Evolutionary conservation across 2,329 filamentous ascomycete species (phyloP).

Genomic region (Biscogniauxia sp.): DNA sequence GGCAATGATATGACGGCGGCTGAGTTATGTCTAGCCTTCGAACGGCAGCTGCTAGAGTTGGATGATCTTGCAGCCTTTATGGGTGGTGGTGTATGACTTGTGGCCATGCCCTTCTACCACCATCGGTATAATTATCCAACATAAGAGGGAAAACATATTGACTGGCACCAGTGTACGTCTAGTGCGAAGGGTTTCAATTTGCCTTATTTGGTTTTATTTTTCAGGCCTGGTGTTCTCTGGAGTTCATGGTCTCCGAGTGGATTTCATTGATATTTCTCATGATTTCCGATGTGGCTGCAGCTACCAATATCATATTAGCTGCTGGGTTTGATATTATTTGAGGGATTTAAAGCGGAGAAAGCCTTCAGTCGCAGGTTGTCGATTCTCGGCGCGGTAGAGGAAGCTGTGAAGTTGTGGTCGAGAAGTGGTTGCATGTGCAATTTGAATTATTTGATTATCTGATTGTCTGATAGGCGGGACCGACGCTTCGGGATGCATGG

Average conservation of each 20-base stretch:
- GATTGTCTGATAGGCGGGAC: neutral
- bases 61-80: conserved; percentile 62
- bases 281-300: neutral
- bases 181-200: neutral
- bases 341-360: neutral
- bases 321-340: neutral
- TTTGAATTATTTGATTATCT: neutral
- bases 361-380: neutral
- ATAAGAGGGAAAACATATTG: neutral
- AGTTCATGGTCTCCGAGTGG: neutral
- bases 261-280: neutral
- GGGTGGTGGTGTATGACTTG: conserved; percentile 56
- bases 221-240: neutral
- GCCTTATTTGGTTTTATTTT: neutral
- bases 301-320: neutral
- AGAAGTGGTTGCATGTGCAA: neutral
- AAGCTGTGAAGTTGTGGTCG: neutral
- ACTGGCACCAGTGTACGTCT: neutral
- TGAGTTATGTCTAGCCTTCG: conserved; percentile 58
- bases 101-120: neutral
- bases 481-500: neutral
- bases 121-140: neutral
- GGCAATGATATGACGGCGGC: conserved; percentile 54
- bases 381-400: neutral
- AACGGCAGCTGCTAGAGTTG: conserved; percentile 58